phyloP scores from a whole-genome alignment of 306 rosid species.

The Medicago arabica region DNA sequence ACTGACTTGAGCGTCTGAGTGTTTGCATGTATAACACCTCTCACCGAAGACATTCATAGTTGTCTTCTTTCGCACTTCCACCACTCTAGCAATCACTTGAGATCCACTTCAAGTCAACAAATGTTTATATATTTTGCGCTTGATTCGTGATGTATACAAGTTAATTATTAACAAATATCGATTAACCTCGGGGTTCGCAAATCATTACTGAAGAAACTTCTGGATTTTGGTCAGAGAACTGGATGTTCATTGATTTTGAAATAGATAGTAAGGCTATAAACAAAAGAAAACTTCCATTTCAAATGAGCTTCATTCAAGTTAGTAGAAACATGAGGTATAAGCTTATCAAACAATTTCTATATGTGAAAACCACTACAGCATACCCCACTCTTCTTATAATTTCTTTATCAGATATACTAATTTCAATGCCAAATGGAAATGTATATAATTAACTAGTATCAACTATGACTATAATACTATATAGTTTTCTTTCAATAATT shows the following conservation, averaged over 20 bases:
- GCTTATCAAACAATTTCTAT: neutral
- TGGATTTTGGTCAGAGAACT: neutral
- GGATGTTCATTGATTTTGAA: neutral
- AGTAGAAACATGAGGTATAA: neutral
- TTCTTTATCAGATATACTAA: neutral
- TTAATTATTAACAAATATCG: neutral
- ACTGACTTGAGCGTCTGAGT: too few relatives aligned
- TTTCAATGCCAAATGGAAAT: neutral
- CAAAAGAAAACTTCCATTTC: neutral
- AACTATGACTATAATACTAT: neutral
- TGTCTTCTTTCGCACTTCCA: too few relatives aligned
- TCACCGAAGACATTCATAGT: too few relatives aligned
- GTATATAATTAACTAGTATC: neutral
- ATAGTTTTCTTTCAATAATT: neutral
- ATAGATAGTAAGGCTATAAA: neutral
- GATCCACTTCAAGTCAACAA: too few relatives aligned
- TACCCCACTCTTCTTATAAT: neutral
- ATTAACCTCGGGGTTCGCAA: neutral
- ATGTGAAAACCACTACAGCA: neutral
- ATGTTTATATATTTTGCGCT: neutral
- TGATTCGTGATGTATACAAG: neutral
- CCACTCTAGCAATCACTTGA: too few relatives aligned
- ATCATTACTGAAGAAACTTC: neutral
- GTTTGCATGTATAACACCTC: too few relatives aligned
- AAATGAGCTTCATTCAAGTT: conserved; percentile 8